Percentiles rank a stretch among this genome's conserved stretches.
Conservation (phyloP, 2,329 filamentous ascomycete genomes). For the Penicillium sp. region DNA sequence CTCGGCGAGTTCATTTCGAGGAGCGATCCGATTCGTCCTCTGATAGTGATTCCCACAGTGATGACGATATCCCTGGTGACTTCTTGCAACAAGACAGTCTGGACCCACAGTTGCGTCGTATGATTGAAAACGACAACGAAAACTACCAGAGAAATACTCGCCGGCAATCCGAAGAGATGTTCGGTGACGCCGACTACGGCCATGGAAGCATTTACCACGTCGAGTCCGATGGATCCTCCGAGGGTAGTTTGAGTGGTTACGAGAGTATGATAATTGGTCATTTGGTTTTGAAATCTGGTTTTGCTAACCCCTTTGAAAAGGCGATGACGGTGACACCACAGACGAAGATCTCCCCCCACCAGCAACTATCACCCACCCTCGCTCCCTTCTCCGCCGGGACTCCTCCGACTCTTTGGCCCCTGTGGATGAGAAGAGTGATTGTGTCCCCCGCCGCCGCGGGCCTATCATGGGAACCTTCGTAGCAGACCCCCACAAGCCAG, state of each 20-base stretch:
- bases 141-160: constrained; percentile 20
- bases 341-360: constrained; percentile 49
- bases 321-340: constrained; percentile 54
- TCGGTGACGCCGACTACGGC: constrained; percentile 33
- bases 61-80: constrained; percentile 65
- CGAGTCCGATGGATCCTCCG: constrained; percentile 35
- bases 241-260: constrained; percentile 45
- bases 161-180: constrained; percentile 33
- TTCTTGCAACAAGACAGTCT: constrained; percentile 67
- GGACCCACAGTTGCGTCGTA: constrained; percentile 61
- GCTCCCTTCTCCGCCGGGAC: constrained; percentile 45
- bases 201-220: constrained; percentile 38
- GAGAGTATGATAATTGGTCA: constrained; percentile 45
- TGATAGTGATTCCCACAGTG: constrained; percentile 46
- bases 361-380: constrained; percentile 41
- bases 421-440: constrained; percentile 30
- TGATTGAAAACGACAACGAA: constrained; percentile 60
- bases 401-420: constrained; percentile 40
- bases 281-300: constrained; percentile 18
- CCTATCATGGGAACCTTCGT: constrained; percentile 43
- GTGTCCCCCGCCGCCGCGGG: constrained; percentile 35
- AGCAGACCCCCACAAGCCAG: constrained; percentile 42
- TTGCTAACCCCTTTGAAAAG: constrained; percentile 43
- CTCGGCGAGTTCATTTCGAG: constrained; percentile 63
- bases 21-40: constrained; percentile 53